These are phyloP conservation scores for Pyrus pyrifolia DNA, from an alignment of 306 rosid genomes.

Conservation along the genomic window DNA sequence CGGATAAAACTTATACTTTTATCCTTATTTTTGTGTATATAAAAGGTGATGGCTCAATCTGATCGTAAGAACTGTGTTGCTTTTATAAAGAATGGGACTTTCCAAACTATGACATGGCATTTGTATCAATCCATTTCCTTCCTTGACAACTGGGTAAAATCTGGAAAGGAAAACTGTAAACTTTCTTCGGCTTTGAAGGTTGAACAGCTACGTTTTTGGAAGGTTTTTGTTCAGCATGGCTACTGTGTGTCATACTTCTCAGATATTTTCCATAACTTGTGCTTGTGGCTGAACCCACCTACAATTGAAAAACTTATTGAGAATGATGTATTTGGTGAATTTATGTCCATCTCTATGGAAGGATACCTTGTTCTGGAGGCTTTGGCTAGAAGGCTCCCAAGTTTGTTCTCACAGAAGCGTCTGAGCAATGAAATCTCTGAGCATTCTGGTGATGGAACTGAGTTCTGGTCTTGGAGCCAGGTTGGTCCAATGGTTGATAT, in stretches of 20 bases:
- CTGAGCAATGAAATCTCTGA: constrained; percentile 27
- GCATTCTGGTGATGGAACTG: constrained; percentile 36
- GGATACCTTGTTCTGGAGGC: constrained; percentile 79
- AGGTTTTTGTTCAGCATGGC: constrained; percentile 87
- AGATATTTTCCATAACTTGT: constrained; percentile 65
- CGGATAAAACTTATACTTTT: constrained; percentile 18
- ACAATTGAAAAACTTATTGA: constrained; percentile 50
- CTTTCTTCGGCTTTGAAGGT: constrained; percentile 68
- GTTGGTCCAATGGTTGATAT: constrained; percentile 85
- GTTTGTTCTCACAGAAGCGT: constrained; percentile 49
- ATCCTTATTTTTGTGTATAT: constrained; percentile 14
- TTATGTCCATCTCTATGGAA: constrained; percentile 61
- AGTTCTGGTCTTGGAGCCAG: constrained; percentile 89
- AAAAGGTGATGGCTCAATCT: constrained; percentile 67
- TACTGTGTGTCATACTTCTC: constrained; percentile 65
- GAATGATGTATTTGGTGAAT: constrained; percentile 49
- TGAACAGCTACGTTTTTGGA: constrained; percentile 87
- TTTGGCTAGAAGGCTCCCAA: constrained; percentile 75
- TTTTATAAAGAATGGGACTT: constrained; percentile 62
- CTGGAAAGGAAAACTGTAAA: constrained; percentile 64
- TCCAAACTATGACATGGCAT: constrained; percentile 68
- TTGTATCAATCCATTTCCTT: constrained; percentile 58
- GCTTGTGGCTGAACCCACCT: constrained; percentile 81
- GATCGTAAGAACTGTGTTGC: constrained; percentile 50
- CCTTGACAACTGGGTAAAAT: constrained; percentile 68